phyloP scores from a whole-genome alignment of 2,329 filamentous ascomycete genomes.

The Talaromyces sp. region DNA sequence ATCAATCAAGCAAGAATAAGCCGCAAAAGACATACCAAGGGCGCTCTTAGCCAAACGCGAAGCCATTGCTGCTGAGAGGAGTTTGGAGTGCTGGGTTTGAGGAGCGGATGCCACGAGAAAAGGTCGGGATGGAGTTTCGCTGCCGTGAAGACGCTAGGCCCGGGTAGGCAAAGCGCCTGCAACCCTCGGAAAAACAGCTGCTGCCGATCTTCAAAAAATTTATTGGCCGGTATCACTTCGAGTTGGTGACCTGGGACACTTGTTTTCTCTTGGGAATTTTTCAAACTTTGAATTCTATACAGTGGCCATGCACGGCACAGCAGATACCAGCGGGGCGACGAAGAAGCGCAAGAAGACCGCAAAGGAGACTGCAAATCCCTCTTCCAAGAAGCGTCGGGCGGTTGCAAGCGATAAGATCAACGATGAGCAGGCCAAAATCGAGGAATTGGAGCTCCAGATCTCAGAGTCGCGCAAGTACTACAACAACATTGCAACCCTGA shows the following conservation, averaged over 20 bases:
- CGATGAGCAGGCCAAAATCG: conserved; percentile 60
- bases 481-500: conserved; percentile 76
- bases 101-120: conserved; percentile 36
- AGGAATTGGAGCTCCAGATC: conserved; percentile 73
- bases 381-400: conserved; percentile 40
- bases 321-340: conserved; percentile 14
- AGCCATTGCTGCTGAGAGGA: conserved; percentile 75
- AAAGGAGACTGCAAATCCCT: conserved; percentile 31
- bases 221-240: background rate
- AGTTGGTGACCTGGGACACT: background rate
- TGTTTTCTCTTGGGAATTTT: conserved; percentile 31
- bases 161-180: conserved; percentile 18
- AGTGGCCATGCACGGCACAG: conserved; percentile 17
- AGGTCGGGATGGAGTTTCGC: conserved; percentile 34
- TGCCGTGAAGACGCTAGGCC: conserved; percentile 31
- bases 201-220: background rate
- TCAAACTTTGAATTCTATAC: conserved; percentile 11
- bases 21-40: conserved; percentile 64
- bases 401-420: conserved; percentile 44
- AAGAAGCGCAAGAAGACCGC: conserved; percentile 36
- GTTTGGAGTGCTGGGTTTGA: conserved; percentile 44
- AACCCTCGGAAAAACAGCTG: conserved; percentile 9
- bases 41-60: conserved; percentile 94
- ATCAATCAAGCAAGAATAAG: conserved; percentile 9
- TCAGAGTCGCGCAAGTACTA: conserved; percentile 83